These are phyloP conservation scores for Trichosporon sp. DNA, from an alignment of 1,284 basidiomycete species.

Conservation along the genomic window DNA sequence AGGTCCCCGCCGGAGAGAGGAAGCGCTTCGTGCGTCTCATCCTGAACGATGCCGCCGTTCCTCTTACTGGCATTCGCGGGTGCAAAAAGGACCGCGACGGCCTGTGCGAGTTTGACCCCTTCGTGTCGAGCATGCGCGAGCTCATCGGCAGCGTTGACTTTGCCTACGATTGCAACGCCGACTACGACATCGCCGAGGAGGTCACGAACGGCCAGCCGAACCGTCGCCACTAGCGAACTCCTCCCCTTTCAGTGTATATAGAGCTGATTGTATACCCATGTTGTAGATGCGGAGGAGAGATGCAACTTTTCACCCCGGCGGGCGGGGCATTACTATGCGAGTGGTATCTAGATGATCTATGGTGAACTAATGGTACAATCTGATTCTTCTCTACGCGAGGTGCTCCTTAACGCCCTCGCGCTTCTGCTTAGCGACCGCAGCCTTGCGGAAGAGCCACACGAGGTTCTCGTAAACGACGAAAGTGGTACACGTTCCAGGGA, in stretches of 20 bases:
- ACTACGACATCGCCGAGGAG: conserved; percentile 20
- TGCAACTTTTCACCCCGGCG: not conserved
- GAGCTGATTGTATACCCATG: conserved; percentile 13
- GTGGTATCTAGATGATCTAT: conserved; percentile 13
- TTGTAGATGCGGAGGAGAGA: conserved; percentile 12
- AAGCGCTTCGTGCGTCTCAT: conserved; percentile 59
- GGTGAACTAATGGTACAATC: conserved; percentile 13
- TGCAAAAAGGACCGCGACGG: conserved; percentile 63
- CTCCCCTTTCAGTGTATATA: not conserved
- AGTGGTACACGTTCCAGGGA: conserved; percentile 96
- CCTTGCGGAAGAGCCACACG: conserved; percentile 72
- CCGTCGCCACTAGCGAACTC: not conserved
- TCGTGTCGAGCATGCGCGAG: conserved; percentile 61
- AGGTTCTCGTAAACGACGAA: conserved; percentile 98
- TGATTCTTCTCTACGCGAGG: conserved; percentile 20
- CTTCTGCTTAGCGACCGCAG: conserved; percentile 40
- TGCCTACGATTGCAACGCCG: conserved; percentile 42
- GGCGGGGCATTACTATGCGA: not conserved
- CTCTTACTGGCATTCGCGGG: conserved; percentile 64
- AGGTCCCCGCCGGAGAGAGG: conserved; percentile 42
- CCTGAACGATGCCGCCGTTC: conserved; percentile 65
- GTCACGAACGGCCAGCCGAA: conserved; percentile 13
- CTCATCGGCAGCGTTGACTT: conserved; percentile 59
- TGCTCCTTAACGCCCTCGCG: conserved; percentile 22
- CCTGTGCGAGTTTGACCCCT: conserved; percentile 63